A percentile compares a stretch with the other conserved stretches of the same genome.
phyloP scores from a whole-genome alignment of 495 filamentous ascomycete genomes.

The Aspergillus ellipticus region DNA sequence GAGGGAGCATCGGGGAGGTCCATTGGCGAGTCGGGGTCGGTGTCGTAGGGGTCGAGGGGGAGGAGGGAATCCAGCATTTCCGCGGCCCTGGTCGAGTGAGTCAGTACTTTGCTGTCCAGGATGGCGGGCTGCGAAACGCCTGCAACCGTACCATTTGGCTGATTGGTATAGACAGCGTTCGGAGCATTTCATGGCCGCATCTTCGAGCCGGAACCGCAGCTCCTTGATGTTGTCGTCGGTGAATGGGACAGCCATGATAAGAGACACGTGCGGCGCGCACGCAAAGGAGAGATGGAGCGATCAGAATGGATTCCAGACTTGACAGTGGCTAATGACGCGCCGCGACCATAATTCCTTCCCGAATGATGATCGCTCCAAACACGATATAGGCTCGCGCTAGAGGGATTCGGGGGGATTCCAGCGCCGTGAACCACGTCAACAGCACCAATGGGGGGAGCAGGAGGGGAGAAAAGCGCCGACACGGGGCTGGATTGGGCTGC shows the following conservation, averaged over 20 bases:
- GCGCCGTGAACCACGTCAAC: not conserved
- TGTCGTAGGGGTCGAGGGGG: constrained; percentile 42
- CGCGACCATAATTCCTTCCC: not conserved
- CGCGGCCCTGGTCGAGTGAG: constrained; percentile 65
- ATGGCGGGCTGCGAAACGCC: not conserved
- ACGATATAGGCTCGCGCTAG: not conserved
- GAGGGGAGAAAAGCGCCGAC: not conserved
- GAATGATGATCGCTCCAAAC: not conserved
- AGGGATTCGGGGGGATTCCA: not conserved
- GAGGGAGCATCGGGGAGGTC: constrained; percentile 37
- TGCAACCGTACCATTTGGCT: constrained; percentile 76
- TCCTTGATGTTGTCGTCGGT: constrained; percentile 42
- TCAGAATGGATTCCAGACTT: not conserved
- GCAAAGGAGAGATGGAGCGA: not conserved
- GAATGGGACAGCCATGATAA: constrained; percentile 34
- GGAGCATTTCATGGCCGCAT: constrained; percentile 83
- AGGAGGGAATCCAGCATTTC: constrained; percentile 86
- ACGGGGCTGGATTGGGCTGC: not conserved
- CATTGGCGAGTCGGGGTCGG: constrained; percentile 58
- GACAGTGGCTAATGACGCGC: not conserved
- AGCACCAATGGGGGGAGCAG: not conserved
- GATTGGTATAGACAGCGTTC: constrained; percentile 95
- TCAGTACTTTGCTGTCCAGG: not conserved
- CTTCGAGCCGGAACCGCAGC: constrained; percentile 66
- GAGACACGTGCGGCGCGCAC: too few species aligned